Evolutionary conservation across 2,329 filamentous ascomycete genomes (phyloP).

Genomic region (Xylariomycetidae sp.): DNA sequence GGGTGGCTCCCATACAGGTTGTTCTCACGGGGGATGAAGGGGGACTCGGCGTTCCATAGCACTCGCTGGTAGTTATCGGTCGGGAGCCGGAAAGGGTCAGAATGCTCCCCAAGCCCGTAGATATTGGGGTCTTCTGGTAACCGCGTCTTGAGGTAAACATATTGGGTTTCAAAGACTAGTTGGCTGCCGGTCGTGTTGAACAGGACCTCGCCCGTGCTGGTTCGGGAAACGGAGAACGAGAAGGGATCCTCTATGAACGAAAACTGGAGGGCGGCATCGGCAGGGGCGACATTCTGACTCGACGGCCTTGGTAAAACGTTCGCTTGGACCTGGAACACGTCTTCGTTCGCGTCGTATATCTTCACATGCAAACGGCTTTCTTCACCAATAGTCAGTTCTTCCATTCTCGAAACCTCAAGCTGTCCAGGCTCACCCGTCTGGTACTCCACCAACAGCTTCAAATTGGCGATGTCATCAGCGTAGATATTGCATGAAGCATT

Average conservation of each 20-base stretch:
- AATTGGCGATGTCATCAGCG: conserved; percentile 14
- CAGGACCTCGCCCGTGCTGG: conserved; percentile 41
- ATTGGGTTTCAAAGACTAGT: conserved; percentile 29
- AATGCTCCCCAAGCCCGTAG: conserved; percentile 62
- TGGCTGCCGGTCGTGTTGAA: conserved; percentile 46
- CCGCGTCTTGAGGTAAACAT: conserved; percentile 52
- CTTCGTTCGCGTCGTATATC: no score
- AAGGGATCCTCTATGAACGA: conserved; percentile 48
- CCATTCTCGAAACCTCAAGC: background rate
- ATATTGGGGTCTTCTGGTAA: conserved; percentile 53
- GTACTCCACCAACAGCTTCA: conserved; percentile 19
- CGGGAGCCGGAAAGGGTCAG: conserved; percentile 50
- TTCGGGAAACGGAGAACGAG: conserved; percentile 54
- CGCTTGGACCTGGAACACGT: conserved; percentile 19
- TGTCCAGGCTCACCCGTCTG: conserved; percentile 12
- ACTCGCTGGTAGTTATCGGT: conserved; percentile 55
- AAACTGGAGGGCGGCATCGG: conserved; percentile 36
- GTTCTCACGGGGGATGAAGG: conserved; percentile 29
- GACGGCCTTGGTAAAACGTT: conserved; percentile 16
- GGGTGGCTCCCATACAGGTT: conserved; percentile 62
- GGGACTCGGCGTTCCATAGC: conserved; percentile 55
- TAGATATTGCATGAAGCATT: conserved; percentile 18
- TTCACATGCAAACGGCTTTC: no score
- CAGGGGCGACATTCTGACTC: conserved; percentile 10
- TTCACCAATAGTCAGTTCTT: background rate